A percentile compares a stretch with the other conserved stretches of the same genome.
Conservation (phyloP, 768 basidiomycete species). For the Antrodiella citrinella region DNA sequence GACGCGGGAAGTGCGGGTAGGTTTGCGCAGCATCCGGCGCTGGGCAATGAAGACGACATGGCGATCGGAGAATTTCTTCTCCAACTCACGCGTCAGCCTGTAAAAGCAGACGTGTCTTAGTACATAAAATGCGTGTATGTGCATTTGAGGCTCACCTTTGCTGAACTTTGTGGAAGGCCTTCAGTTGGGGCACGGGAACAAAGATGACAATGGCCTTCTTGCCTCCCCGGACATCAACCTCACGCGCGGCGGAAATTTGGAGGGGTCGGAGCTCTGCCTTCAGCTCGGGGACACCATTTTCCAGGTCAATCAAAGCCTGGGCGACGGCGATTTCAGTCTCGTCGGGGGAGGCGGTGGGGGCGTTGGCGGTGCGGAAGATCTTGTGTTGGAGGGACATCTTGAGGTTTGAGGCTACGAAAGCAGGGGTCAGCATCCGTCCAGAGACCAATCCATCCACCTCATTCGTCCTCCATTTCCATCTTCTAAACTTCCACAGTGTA, state of each 20-base stretch:
- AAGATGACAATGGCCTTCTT: conserved; percentile 99
- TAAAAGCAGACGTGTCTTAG: no score
- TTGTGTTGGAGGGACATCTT: conserved; percentile 80
- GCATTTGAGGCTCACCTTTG: conserved; percentile 55
- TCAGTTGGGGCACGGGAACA: conserved; percentile 93
- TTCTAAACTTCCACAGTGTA: conserved; percentile 6
- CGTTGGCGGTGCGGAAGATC: conserved; percentile 94
- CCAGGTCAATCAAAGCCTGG: conserved; percentile 94
- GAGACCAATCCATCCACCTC: conserved; percentile 47
- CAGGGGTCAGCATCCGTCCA: conserved; percentile 37
- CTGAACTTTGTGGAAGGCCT: conserved; percentile 98
- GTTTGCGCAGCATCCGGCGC: conserved; percentile 96
- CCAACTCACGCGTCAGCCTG: conserved; percentile 96
- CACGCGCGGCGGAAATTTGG: conserved; percentile 97
- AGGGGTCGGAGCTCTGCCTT: conserved; percentile 92
- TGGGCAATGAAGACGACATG: conserved; percentile 99
- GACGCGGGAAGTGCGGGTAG: conserved; percentile 86
- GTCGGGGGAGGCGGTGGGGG: conserved; percentile 81
- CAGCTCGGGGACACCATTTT: conserved; percentile 97
- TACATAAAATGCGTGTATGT: conserved; percentile 4
- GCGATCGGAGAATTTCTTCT: conserved; percentile 99
- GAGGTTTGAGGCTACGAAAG: conserved; percentile 21
- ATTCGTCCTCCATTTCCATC: conserved; percentile 23
- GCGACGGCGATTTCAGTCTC: conserved; percentile 89
- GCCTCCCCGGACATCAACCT: conserved; percentile 98